Base-by-base conservation (phyloP, 192 early-diverging fungal genomes). In the Piromyces sp. region DNA sequence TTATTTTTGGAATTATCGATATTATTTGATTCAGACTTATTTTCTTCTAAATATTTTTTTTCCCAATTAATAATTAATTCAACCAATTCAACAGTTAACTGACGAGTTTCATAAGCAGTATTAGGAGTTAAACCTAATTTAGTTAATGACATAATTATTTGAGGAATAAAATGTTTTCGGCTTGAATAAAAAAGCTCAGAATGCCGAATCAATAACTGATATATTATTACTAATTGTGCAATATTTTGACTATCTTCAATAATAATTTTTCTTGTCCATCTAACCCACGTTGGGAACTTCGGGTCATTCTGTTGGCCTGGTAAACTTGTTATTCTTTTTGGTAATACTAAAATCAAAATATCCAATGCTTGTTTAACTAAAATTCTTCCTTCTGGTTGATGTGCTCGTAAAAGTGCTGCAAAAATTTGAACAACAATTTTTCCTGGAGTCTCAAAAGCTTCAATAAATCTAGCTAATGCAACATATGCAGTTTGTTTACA, bases 401-500 rank as follows among this genome's bases (percentile, higher is more conserved):
- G 95, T 13, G 96, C 94, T 28, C 93, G 87, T 30, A 99, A 87
- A 29, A 98, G 85, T 13, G 95, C 93, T 37, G 92, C 93, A 84
- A 95, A 97, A 31, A 95, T 94, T 82, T 97, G 94, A 30, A 91
- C 90, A 37, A 94, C 92, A 81, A 97, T 95, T 30, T 84, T 85
- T 84, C 94, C 95, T 16, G 96, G 96, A 5, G 96, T 96, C 30
- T 97, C 95, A 86, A 93, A 99, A 11, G 94, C 94, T 22, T 94
- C 92, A 82, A 98, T 96, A 85, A 98, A 98, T 79, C 95, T 89
- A 19, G 95, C 92, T 51, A 98, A 91, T 78, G 97, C 85, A 22
- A 98, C 98, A 84, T 97, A 98, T 12, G 97, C 93, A 1, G 97
- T 93, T 83, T 98, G 95, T 82, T 98, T 98, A 87, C 94, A 94